Conservation (phyloP, 225 moss, liverwort and hornwort genomes). For the Marchantia paleacea region DNA sequence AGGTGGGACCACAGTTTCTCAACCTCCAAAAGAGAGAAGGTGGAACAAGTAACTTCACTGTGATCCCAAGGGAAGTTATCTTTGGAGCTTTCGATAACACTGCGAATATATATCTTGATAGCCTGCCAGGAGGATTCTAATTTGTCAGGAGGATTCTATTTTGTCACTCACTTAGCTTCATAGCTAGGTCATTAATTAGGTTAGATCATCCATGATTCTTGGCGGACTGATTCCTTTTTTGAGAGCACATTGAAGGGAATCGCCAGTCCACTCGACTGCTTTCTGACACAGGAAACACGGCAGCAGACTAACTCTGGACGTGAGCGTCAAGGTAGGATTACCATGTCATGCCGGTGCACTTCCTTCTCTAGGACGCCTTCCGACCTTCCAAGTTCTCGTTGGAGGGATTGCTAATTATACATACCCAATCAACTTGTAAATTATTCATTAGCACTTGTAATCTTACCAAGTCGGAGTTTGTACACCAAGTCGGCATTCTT, state of each 20-base stretch:
- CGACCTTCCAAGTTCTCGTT: slow-evolving; percentile 19
- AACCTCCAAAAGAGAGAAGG: slow-evolving; percentile 32
- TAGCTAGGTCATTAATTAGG: not conserved
- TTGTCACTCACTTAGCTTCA: not conserved
- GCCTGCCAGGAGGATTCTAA: not conserved
- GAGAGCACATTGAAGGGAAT: not conserved
- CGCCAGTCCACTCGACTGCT: not conserved
- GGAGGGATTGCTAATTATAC: not conserved
- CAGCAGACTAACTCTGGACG: not conserved
- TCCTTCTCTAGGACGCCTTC: not conserved
- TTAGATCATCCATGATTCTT: not conserved
- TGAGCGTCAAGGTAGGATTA: not conserved
- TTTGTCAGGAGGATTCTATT: not conserved
- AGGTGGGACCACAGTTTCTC: slow-evolving; percentile 17
- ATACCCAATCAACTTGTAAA: not conserved
- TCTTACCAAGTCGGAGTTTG: not conserved
- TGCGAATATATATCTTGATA: not conserved
- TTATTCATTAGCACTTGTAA: slow-evolving; percentile 1
- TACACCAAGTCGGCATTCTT: not conserved
- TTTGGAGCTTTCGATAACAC: not conserved
- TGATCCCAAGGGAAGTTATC: not conserved
- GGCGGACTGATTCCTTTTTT: not conserved
- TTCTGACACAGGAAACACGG: not conserved
- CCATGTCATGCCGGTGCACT: not conserved
- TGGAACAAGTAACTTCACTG: slow-evolving; percentile 35